Conservation (phyloP, 306 rosid species). For the Rosa multiflora region DNA sequence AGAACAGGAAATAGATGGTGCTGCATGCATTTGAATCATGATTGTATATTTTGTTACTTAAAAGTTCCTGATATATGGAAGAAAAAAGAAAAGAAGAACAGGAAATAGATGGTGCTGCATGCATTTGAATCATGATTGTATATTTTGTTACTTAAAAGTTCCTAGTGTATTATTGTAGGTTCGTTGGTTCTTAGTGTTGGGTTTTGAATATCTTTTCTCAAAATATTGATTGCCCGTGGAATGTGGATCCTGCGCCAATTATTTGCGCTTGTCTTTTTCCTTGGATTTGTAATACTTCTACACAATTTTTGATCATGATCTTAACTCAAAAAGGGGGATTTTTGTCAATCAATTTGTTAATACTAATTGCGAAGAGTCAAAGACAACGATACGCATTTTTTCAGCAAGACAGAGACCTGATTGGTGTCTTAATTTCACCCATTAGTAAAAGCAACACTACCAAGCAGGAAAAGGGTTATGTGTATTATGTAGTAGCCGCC, state of each 20-base stretch:
- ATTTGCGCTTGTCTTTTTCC: constrained; percentile 29
- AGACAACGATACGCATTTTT: background rate
- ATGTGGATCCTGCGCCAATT: constrained; percentile 45
- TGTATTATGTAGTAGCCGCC: too few species aligned
- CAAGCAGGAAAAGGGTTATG: background rate
- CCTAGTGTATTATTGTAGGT: background rate
- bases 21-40: background rate
- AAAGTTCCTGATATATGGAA: constrained; percentile 9
- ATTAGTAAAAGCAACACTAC: background rate
- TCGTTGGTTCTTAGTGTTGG: constrained; percentile 32
- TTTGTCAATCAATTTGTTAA: constrained; percentile 5
- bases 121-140: background rate
- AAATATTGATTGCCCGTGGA: constrained; percentile 25
- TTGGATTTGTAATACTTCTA: constrained; percentile 15
- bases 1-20: background rate
- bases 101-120: background rate
- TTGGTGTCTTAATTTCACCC: background rate
- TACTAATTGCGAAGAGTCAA: background rate
- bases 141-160: background rate
- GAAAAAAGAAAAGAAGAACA: background rate
- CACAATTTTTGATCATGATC: constrained; percentile 5
- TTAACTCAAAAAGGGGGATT: background rate
- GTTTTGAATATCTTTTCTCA: constrained; percentile 9
- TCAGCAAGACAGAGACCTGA: background rate
- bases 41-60: background rate